Percentiles rank a stretch among this genome's conserved stretches.
Conservation (phyloP, 2,329 filamentous ascomycete species). For the Ophiocordyceps camponoti-floridani region DNA sequence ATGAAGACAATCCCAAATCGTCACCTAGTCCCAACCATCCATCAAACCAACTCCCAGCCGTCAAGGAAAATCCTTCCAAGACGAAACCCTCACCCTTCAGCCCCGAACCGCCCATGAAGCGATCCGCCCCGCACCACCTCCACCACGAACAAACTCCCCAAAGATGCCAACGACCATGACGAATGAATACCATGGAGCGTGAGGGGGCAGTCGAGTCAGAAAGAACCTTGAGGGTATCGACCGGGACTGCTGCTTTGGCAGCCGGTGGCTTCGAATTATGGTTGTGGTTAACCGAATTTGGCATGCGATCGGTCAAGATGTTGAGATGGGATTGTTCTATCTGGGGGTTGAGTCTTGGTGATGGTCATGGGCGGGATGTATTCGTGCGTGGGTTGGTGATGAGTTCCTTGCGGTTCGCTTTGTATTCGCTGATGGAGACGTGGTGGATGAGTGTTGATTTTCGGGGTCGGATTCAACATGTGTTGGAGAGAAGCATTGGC, state of each 20-base stretch:
- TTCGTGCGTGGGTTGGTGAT: not conserved
- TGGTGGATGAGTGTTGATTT: not conserved
- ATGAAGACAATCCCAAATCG: too few relatives aligned
- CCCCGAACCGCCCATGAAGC: conserved; percentile 51
- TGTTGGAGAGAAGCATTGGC: not conserved
- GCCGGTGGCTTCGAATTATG: too few relatives aligned
- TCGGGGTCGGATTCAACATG: not conserved
- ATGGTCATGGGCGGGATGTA: too few relatives aligned
- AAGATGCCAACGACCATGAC: conserved; percentile 63
- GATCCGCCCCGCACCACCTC: conserved; percentile 42
- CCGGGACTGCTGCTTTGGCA: conserved; percentile 6
- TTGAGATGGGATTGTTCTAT: not conserved
- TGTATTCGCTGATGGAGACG: not conserved
- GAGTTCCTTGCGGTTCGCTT: not conserved
- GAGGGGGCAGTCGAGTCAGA: conserved; percentile 43
- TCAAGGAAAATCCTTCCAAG: not conserved
- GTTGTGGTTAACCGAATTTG: too few relatives aligned
- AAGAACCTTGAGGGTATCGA: conserved; percentile 39
- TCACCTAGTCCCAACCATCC: too few relatives aligned
- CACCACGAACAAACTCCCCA: conserved; percentile 56
- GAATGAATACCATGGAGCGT: conserved; percentile 57
- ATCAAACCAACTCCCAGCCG: too few relatives aligned
- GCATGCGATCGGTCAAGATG: too few relatives aligned
- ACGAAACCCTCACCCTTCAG: conserved; percentile 35
- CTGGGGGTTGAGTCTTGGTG: too few relatives aligned